These are phyloP conservation scores for Puccinia polysora DNA, from an alignment of 1,284 basidiomycete species.

Conservation along the genomic window DNA sequence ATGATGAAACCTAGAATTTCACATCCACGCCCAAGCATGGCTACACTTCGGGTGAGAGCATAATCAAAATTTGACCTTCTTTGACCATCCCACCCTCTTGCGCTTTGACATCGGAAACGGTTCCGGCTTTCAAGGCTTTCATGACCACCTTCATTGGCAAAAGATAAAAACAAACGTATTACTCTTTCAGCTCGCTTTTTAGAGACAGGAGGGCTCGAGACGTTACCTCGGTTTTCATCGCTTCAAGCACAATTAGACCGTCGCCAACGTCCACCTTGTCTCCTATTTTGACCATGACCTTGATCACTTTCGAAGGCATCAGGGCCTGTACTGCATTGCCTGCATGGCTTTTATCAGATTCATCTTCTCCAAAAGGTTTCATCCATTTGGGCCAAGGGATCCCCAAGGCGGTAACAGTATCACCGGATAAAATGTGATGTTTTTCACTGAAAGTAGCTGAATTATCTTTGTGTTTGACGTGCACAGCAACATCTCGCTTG, in stretches of 20 bases:
- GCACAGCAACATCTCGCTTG: conserved; percentile 65
- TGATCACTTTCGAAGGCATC: conserved; percentile 85
- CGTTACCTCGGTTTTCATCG: conserved; percentile 75
- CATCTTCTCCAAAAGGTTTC: conserved; percentile 17
- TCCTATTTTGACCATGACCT: conserved; percentile 70
- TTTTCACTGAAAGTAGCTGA: conserved; percentile 62
- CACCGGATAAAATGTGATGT: conserved; percentile 62
- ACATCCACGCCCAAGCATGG: not conserved
- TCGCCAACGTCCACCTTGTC: conserved; percentile 75
- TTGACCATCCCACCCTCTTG: conserved; percentile 79
- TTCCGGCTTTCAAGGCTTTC: conserved; percentile 64
- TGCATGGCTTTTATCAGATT: conserved; percentile 52
- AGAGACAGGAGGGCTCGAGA: conserved; percentile 1
- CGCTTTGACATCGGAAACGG: conserved; percentile 68
- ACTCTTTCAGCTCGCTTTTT: not conserved
- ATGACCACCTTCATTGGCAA: conserved; percentile 70
- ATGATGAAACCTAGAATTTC: not conserved
- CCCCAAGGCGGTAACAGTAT: conserved; percentile 40
- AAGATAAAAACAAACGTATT: not conserved
- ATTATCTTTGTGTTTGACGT: conserved; percentile 59
- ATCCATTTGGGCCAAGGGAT: conserved; percentile 45
- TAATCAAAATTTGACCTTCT: conserved; percentile 73
- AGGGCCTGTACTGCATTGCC: conserved; percentile 57
- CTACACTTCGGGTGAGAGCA: conserved; percentile 47
- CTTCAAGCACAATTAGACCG: conserved; percentile 76